A percentile compares a stretch with the other conserved stretches of the same genome.
phyloP scores from a whole-genome alignment of 805 yeast genomes.

The Ogataea sp. region DNA sequence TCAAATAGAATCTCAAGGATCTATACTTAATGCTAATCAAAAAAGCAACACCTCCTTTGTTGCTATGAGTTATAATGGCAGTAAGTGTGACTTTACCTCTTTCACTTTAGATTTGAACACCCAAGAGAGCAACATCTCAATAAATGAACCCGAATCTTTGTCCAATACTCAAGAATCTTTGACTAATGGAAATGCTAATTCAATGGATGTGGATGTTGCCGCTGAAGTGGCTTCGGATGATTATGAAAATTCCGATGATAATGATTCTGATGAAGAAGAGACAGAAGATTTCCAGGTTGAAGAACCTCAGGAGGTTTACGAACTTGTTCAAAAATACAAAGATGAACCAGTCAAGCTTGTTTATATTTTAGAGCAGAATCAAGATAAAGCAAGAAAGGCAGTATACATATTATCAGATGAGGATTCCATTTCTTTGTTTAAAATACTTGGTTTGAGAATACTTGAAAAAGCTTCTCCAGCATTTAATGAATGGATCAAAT shows the following conservation, averaged over 20 bases:
- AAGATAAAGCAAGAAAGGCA: slow-evolving; percentile 42
- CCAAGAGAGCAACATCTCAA: slow-evolving; percentile 1
- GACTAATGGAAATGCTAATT: slow-evolving; percentile 12
- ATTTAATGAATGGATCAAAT: slow-evolving; percentile 63
- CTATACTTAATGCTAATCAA: slow-evolving; percentile 1
- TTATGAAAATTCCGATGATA: slow-evolving; percentile 8
- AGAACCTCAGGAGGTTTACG: slow-evolving; percentile 13
- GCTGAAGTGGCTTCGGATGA: slow-evolving; percentile 14
- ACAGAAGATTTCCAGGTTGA: slow-evolving; percentile 14
- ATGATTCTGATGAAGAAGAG: slow-evolving; percentile 7
- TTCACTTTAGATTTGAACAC: background rate
- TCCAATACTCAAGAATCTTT: slow-evolving; percentile 8
- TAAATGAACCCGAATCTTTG: slow-evolving; percentile 1
- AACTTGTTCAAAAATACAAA: slow-evolving; percentile 13
- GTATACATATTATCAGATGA: slow-evolving; percentile 44
- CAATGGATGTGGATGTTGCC: background rate
- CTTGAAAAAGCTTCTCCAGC: slow-evolving; percentile 41
- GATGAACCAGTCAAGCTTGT: slow-evolving; percentile 21
- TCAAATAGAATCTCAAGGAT: slow-evolving; percentile 4
- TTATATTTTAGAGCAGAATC: slow-evolving; percentile 25
- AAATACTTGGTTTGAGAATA: slow-evolving; percentile 35
- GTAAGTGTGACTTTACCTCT: slow-evolving; percentile 5
- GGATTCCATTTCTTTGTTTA: slow-evolving; percentile 36
- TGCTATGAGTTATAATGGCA: slow-evolving; percentile 22
- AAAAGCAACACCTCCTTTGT: slow-evolving; percentile 2